These are phyloP conservation scores for Sugiyamaella lignohabitans DNA, from an alignment of 805 yeast genomes.

Conservation along the genomic window DNA sequence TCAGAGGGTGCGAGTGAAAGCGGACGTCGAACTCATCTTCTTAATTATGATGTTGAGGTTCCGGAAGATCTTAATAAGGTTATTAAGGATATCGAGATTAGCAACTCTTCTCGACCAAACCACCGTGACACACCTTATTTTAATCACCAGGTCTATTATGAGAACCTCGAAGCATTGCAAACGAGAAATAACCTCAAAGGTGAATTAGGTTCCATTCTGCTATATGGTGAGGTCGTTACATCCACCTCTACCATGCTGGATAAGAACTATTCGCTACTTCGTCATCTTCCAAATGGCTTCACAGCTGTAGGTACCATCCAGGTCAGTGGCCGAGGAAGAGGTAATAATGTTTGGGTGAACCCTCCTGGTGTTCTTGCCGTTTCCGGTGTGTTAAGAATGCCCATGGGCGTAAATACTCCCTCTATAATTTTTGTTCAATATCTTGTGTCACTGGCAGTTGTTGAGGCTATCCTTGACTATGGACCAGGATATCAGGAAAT, in stretches of 20 bases:
- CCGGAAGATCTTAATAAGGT: constrained; percentile 51
- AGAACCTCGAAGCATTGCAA: constrained; percentile 31
- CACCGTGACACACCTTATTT: constrained; percentile 63
- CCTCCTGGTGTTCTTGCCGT: constrained; percentile 88
- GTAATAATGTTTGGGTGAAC: constrained; percentile 91
- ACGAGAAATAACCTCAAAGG: constrained; percentile 18
- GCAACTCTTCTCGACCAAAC: constrained; percentile 42
- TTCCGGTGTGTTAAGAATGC: constrained; percentile 61
- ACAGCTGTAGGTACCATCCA: constrained; percentile 74
- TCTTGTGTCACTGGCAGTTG: constrained; percentile 71
- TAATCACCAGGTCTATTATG: constrained; percentile 52
- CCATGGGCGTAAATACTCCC: constrained; percentile 31
- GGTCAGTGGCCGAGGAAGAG: constrained; percentile 88
- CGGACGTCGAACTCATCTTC: neutral
- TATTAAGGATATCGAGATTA: constrained; percentile 49
- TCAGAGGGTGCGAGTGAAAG: neutral
- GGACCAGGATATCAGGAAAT: constrained; percentile 62
- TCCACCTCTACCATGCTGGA: constrained; percentile 81
- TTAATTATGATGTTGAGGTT: constrained; percentile 14
- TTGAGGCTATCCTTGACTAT: constrained; percentile 65
- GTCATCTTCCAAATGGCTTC: constrained; percentile 59
- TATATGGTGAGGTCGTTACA: constrained; percentile 85
- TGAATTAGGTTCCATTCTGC: constrained; percentile 51
- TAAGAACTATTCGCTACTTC: constrained; percentile 54
- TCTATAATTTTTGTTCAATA: constrained; percentile 80